A percentile compares a stretch with the other conserved stretches of the same genome.
Conservation (phyloP, 176 grass and related monocot species). For the Tillandsia leiboldiana region DNA sequence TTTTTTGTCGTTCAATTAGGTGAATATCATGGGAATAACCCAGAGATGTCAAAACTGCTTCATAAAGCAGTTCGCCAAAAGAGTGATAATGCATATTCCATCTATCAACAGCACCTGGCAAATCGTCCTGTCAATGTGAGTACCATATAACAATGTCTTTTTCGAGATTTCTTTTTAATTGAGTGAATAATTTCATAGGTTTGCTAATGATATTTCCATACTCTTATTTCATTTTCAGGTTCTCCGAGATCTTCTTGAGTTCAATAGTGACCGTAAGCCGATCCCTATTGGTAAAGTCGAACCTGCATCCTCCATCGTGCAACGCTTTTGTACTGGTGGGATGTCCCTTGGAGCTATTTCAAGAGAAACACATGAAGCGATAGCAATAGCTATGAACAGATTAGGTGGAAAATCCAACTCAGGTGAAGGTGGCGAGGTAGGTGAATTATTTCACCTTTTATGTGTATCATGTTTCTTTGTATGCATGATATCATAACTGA, state of each 20-base stretch:
- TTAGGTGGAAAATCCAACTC: slow-evolving; percentile 98
- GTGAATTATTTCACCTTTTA: slow-evolving; percentile 25
- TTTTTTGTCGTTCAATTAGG: slow-evolving; percentile 31
- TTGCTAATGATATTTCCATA: neutral
- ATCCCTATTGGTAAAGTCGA: slow-evolving; percentile 98
- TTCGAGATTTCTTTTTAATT: neutral
- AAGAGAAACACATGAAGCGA: slow-evolving; percentile 99
- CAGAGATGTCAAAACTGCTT: slow-evolving; percentile 98
- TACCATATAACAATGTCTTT: slow-evolving; percentile 4
- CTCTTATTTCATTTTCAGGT: slow-evolving; percentile 39
- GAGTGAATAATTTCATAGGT: too few species aligned
- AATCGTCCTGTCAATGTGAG: slow-evolving; percentile 97
- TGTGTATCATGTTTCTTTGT: slow-evolving; percentile 8
- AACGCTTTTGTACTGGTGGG: slow-evolving; percentile 99
- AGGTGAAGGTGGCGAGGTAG: slow-evolving; percentile 98
- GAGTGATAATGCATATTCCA: slow-evolving; percentile 83
- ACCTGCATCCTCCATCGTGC: slow-evolving; percentile 78
- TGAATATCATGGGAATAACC: slow-evolving; percentile 98
- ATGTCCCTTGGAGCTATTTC: slow-evolving; percentile 99
- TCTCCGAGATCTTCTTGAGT: slow-evolving; percentile 94
- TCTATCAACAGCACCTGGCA: slow-evolving; percentile 98
- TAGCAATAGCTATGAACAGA: slow-evolving; percentile 99
- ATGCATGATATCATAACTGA: neutral
- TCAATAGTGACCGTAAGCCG: slow-evolving; percentile 58
- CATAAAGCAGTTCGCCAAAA: slow-evolving; percentile 96